Evolutionary conservation across 2,329 filamentous ascomycete species (phyloP), one percentile per base, ranked within the genome.

Genomic region (Neurospora crassa): DNA sequence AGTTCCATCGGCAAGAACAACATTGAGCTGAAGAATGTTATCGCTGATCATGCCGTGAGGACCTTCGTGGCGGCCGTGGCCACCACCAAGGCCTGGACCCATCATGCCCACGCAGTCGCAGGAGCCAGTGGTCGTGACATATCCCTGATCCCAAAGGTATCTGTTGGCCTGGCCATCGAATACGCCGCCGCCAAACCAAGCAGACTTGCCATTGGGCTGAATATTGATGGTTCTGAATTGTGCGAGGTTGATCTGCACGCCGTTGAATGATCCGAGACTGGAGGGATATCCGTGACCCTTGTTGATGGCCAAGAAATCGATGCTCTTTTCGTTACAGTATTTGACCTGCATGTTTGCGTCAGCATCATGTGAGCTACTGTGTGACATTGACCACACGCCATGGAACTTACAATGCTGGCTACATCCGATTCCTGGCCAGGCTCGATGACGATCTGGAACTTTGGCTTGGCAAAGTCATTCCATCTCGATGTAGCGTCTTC

Each of bases 281-380:
- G 40, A 53, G 29, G 14, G 69, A 5, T 11, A 29, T 40, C 70
- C 67, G 10, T 71, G 70, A 34, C 70, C 70, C 7, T 67, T 24
- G 47, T 68, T 68, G 18, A 34, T 42, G n/a, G 70, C 67, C 40
- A 71, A 24, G 34, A 71, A 71, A 2, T 68, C 67, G 34, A 71
- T 67, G 67, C 70, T 68, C 43, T 71, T 71, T 24, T 34, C 18
- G 29, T 71, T 71, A 29, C 70, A 71, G 70, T 71, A 71, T 71
- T 69, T 63, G 4, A 70, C 69, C 69, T 70, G 16, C 40, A 41
- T 41, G 5, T 41, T 14, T 3, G 40, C 14, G 40, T 41, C 40
- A 41, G 40, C 40, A 41, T 41, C 12, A 14, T 41, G 40, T 41
- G 40, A 41, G 12, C 40, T 41, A 14, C 40, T 41, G 40, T 14